Evolutionary conservation across 2,329 filamentous ascomycete species (phyloP).

Genomic region (Fusarium globosum): DNA sequence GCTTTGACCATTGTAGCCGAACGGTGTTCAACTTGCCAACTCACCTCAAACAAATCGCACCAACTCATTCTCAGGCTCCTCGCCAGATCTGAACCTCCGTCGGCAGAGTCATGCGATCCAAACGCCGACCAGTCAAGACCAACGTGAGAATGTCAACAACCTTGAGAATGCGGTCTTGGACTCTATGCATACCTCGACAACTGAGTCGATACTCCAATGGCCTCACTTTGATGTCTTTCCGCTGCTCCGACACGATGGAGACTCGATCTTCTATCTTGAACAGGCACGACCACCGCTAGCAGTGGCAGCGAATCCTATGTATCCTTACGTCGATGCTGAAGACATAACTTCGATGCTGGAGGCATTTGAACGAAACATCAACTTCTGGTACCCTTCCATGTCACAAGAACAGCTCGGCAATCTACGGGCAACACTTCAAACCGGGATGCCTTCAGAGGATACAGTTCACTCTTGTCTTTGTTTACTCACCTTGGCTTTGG

Average conservation of each 20-base stretch:
- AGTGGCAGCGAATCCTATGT: conserved; percentile 50
- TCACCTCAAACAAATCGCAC: conserved; percentile 33
- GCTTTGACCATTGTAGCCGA: conserved; percentile 14
- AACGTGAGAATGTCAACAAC: conserved; percentile 38
- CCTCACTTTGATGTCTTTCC: conserved; percentile 60
- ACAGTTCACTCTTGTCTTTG: conserved; percentile 55
- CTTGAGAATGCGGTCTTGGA: conserved; percentile 62
- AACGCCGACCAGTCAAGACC: conserved; percentile 36
- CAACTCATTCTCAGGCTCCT: conserved; percentile 41
- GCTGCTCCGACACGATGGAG: conserved; percentile 55
- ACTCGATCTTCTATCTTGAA: conserved; percentile 61
- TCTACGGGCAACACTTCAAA: conserved; percentile 48
- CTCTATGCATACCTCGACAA: conserved; percentile 62
- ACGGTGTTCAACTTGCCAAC: conserved; percentile 11
- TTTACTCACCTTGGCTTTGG: conserved; percentile 60
- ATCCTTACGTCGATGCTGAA: conserved; percentile 55
- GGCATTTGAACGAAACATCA: conserved; percentile 59
- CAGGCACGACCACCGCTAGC: conserved; percentile 53
- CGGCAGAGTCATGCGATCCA: conserved; percentile 41
- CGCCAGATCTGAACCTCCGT: conserved; percentile 33
- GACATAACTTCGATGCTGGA: conserved; percentile 56
- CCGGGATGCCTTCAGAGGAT: conserved; percentile 52
- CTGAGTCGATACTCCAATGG: conserved; percentile 63
- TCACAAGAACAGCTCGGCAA: conserved; percentile 52
- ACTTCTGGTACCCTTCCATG: conserved; percentile 66